phyloP scores from a whole-genome alignment of 1,284 basidiomycete species.

The Somion occarium region DNA sequence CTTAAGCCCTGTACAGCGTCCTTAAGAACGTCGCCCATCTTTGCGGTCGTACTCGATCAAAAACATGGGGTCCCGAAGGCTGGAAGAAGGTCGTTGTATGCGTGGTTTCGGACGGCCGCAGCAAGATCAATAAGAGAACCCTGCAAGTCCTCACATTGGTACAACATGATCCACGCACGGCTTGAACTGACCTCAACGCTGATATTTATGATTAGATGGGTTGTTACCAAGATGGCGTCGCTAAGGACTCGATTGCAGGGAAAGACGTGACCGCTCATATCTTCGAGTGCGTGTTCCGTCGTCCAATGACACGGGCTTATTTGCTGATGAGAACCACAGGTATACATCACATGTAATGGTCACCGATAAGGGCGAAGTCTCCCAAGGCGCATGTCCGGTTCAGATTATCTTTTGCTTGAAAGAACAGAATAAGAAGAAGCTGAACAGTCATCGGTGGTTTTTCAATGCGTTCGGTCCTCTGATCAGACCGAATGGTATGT shows the following conservation, averaged over 20 bases:
- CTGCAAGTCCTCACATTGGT: slow-evolving; percentile 77
- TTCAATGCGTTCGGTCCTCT: slow-evolving; percentile 94
- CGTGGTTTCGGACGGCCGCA: slow-evolving; percentile 88
- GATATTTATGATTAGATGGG: slow-evolving; percentile 64
- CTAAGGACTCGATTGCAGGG: slow-evolving; percentile 88
- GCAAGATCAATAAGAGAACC: slow-evolving; percentile 86
- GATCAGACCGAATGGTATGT: slow-evolving; percentile 73
- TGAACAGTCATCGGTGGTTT: slow-evolving; percentile 94
- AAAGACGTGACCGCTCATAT: slow-evolving; percentile 94
- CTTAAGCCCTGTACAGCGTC: slow-evolving; percentile 42
- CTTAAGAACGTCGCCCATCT: slow-evolving; percentile 89
- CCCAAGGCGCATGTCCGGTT: slow-evolving; percentile 79
- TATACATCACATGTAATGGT: slow-evolving; percentile 80
- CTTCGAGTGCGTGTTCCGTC: slow-evolving; percentile 65
- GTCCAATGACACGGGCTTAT: background rate
- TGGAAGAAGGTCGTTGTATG: slow-evolving; percentile 97
- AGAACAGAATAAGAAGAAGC: slow-evolving; percentile 94
- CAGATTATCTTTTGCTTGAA: slow-evolving; percentile 93
- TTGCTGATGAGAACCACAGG: slow-evolving; percentile 32
- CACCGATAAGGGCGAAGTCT: slow-evolving; percentile 82
- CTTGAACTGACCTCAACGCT: background rate
- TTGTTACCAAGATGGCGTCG: slow-evolving; percentile 93
- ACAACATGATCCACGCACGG: slow-evolving; percentile 16
- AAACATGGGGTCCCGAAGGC: slow-evolving; percentile 91
- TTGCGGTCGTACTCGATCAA: slow-evolving; percentile 75